Evolutionary conservation across 148 eudicot genomes (phyloP).

Genomic region (Camellia japonica): DNA sequence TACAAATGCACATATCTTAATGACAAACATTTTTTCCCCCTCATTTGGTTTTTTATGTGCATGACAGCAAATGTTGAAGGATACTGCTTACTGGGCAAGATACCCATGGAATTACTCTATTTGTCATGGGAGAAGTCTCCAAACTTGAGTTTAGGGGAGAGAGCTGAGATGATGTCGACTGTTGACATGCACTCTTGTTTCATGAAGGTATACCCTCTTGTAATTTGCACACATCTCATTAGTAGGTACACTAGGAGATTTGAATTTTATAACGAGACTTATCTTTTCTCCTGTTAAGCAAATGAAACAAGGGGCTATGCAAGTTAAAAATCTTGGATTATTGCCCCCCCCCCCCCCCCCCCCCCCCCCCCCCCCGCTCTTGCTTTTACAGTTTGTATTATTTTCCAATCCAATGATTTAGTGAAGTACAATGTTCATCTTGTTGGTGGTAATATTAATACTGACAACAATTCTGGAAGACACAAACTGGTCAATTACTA

Average conservation of each 20-base stretch:
- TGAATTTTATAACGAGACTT: background rate
- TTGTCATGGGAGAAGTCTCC: slow-evolving; percentile 75
- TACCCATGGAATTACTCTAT: slow-evolving; percentile 67
- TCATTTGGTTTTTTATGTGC: slow-evolving; percentile 16
- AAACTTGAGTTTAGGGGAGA: slow-evolving; percentile 54
- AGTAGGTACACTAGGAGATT: background rate
- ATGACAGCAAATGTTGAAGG: slow-evolving; percentile 57
- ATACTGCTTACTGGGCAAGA: slow-evolving; percentile 71
- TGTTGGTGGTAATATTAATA: background rate
- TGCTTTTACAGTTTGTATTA: background rate
- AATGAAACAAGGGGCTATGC: background rate
- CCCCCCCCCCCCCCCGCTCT: too few species aligned
- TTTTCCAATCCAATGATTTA: background rate
- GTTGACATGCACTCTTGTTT: slow-evolving; percentile 66
- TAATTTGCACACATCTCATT: background rate
- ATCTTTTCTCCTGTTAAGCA: background rate
- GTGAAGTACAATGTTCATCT: background rate
- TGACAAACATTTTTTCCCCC: background rate
- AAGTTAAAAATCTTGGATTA: background rate
- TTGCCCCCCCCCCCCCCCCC: too few species aligned
- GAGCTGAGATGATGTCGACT: slow-evolving; percentile 65
- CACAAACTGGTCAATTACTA: background rate
- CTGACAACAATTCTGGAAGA: background rate
- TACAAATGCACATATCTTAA: slow-evolving; percentile 3
- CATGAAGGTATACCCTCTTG: slow-evolving; percentile 56